A percentile compares a stretch with the other conserved stretches of the same genome.
Conservation (phyloP, 805 yeast genomes). For the Zygosaccharomyces bailii region DNA sequence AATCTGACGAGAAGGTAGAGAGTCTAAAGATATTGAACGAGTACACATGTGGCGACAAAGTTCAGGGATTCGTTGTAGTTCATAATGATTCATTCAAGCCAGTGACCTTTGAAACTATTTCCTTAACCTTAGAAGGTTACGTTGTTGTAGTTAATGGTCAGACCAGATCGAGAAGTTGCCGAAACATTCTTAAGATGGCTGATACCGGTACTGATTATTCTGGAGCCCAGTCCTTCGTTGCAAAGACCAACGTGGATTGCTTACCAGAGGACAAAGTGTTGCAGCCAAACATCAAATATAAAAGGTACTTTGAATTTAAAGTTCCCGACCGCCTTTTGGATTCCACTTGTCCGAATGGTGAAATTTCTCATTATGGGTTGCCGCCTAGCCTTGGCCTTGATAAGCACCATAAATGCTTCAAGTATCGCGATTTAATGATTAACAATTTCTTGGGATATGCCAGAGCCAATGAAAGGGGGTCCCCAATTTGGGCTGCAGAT, state of each 20-base stretch:
- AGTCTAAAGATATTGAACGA: constrained; percentile 38
- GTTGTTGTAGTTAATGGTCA: constrained; percentile 28
- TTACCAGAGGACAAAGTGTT: constrained; percentile 45
- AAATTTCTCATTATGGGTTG: constrained; percentile 30
- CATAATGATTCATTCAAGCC: constrained; percentile 40
- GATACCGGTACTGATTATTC: constrained; percentile 46
- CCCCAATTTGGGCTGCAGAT: constrained; percentile 52
- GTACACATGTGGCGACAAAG: constrained; percentile 53
- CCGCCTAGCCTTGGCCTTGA: constrained; percentile 45
- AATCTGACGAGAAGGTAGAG: background rate
- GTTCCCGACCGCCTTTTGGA: constrained; percentile 53
- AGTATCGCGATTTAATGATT: constrained; percentile 24
- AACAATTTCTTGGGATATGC: constrained; percentile 53
- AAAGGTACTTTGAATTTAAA: constrained; percentile 55
- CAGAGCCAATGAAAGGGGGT: constrained; percentile 45
- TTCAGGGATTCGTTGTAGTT: constrained; percentile 49
- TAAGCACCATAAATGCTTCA: constrained; percentile 2
- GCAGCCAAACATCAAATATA: constrained; percentile 46
- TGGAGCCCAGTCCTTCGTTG: background rate
- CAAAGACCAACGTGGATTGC: constrained; percentile 27
- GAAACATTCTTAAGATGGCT: constrained; percentile 38
- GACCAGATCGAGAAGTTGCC: constrained; percentile 12
- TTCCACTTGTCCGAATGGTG: constrained; percentile 45
- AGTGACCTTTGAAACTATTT: constrained; percentile 55
- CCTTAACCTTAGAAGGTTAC: constrained; percentile 54